A percentile compares a stretch with the other conserved stretches of the same genome.
Evolutionary conservation across 1,284 basidiomycete species (phyloP).

Genomic region (Cryptococcus jaspeensis): DNA sequence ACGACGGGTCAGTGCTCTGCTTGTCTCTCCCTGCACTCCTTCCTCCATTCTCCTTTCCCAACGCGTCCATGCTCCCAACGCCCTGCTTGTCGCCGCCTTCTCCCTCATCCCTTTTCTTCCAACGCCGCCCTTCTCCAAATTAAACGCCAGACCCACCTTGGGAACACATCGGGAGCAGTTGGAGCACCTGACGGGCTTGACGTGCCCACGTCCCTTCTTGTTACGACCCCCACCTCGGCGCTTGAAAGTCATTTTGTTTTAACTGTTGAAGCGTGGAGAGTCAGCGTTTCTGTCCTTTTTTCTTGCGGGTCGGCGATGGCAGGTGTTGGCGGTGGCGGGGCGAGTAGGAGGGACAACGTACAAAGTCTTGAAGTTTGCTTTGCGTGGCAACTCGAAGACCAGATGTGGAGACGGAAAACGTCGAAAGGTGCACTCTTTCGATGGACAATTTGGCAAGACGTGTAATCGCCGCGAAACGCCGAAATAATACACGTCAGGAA

Average conservation of each 20-base stretch:
- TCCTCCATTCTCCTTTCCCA: neutral
- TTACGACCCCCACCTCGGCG: slow-evolving; percentile 97
- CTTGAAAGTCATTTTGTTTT: slow-evolving; percentile 78
- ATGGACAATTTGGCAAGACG: too few relatives aligned
- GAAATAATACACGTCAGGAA: too few relatives aligned
- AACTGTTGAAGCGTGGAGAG: neutral
- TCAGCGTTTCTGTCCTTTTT: neutral
- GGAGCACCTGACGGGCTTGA: slow-evolving; percentile 84
- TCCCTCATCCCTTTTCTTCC: neutral
- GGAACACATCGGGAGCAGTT: slow-evolving; percentile 91
- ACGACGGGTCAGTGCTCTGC: slow-evolving; percentile 5
- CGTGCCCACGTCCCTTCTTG: slow-evolving; percentile 98
- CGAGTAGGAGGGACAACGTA: too few relatives aligned
- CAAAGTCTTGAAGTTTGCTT: too few relatives aligned
- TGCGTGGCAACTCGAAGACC: too few relatives aligned
- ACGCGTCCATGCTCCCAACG: neutral
- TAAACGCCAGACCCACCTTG: slow-evolving; percentile 55
- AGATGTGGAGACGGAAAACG: too few relatives aligned
- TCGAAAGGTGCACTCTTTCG: too few relatives aligned
- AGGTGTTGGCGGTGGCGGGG: too few relatives aligned
- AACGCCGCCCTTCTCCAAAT: neutral
- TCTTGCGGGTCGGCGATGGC: neutral
- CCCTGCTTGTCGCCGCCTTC: neutral
- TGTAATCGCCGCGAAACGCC: too few relatives aligned
- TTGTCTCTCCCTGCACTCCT: neutral